Conservation (phyloP, 2,329 filamentous ascomycete species). For the Exophiala sp. region DNA sequence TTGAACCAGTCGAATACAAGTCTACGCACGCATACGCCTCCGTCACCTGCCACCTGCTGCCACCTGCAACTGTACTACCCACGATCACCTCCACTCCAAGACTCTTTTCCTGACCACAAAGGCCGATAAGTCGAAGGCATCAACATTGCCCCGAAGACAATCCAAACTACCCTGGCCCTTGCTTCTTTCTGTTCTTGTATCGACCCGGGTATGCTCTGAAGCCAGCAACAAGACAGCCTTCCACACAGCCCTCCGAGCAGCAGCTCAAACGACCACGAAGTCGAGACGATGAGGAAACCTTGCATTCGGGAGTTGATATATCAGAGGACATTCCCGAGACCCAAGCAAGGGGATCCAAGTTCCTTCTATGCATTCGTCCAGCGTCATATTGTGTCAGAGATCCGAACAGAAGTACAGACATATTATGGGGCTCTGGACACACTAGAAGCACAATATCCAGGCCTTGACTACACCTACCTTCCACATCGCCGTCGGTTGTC, state of each 20-base stretch:
- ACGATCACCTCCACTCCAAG: neutral
- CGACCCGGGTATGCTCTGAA: no score
- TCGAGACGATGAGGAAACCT: conserved; percentile 56
- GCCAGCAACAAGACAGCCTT: no score
- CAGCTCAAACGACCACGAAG: neutral
- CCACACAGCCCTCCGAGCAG: neutral
- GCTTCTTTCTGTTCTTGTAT: no score
- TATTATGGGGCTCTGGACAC: conserved; percentile 64
- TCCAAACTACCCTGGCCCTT: no score
- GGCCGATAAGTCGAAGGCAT: no score
- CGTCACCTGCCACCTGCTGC: neutral
- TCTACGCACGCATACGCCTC: neutral
- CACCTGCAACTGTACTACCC: no score
- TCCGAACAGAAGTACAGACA: conserved; percentile 60
- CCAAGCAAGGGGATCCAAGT: conserved; percentile 54
- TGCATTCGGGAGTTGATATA: conserved; percentile 58
- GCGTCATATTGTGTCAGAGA: conserved; percentile 61
- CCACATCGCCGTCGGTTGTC: conserved; percentile 62
- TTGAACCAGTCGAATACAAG: neutral
- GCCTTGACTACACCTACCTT: conserved; percentile 60
- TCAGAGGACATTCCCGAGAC: conserved; percentile 56
- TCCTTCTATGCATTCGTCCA: conserved; percentile 59
- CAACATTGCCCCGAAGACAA: no score
- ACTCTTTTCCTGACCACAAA: neutral
- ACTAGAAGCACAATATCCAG: conserved; percentile 64